A percentile compares a stretch with the other conserved stretches of the same genome.
These are phyloP conservation scores for Crepidotus variabilis DNA, from an alignment of 768 basidiomycete species.

Conservation along the genomic window DNA sequence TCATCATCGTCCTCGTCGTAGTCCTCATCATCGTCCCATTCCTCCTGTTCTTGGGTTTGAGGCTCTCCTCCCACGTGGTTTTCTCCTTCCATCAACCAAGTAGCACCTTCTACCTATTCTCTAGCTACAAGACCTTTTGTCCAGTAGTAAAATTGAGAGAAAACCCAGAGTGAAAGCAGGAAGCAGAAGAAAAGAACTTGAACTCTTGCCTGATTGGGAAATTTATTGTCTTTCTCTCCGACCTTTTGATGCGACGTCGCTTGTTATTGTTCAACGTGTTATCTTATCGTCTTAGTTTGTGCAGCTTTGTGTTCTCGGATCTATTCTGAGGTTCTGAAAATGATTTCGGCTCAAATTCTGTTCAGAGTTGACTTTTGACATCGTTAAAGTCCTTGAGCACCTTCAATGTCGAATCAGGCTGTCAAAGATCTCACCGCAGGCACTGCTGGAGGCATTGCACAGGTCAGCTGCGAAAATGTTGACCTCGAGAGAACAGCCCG, in stretches of 20 bases:
- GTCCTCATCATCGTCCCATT: conserved; percentile 40
- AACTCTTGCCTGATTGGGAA: no score
- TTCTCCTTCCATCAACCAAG: conserved; percentile 4
- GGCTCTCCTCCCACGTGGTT: neutral
- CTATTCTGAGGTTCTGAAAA: neutral
- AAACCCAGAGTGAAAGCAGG: neutral
- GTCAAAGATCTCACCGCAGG: conserved; percentile 84
- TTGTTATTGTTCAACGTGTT: conserved; percentile 2
- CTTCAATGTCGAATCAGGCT: conserved; percentile 57
- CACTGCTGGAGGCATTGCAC: conserved; percentile 87
- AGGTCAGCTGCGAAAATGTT: conserved; percentile 38
- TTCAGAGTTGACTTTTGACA: neutral
- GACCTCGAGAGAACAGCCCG: conserved; percentile 5
- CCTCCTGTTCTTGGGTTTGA: conserved; percentile 22
- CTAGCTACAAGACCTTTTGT: neutral
- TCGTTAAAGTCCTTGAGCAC: conserved; percentile 7
- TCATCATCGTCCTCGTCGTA: conserved; percentile 59
- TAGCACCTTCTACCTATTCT: neutral
- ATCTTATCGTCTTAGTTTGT: conserved; percentile 29
- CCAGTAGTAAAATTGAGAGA: neutral
- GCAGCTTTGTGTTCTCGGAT: conserved; percentile 21
- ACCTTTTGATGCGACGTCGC: neutral
- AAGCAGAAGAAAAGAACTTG: no score
- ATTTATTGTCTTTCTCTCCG: no score
- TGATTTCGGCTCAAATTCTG: neutral